Evolutionary conservation across 1,139 yeast genomes (phyloP).

Genomic region (Kurtzmaniella quercitrusa): DNA sequence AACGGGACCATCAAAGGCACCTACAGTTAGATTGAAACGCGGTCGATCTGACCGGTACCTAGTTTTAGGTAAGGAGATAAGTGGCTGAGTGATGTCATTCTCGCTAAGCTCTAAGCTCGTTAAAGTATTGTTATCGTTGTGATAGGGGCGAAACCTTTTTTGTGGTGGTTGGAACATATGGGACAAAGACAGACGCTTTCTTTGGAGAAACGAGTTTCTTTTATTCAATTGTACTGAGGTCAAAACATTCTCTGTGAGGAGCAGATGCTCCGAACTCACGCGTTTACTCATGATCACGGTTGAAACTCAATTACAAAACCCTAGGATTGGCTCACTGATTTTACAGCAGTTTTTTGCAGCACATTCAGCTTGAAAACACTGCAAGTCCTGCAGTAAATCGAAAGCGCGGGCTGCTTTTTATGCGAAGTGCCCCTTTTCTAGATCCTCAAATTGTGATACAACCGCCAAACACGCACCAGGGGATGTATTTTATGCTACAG

Average conservation of each 20-base stretch:
- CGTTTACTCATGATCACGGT: background rate
- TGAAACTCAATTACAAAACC: background rate
- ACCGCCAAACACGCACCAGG: no score
- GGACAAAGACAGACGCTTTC: slow-evolving; percentile 4
- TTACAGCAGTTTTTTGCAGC: background rate
- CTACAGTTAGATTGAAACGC: background rate
- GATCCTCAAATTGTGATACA: no score
- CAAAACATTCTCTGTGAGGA: background rate
- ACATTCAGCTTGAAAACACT: background rate
- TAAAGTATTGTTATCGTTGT: slow-evolving; percentile 1
- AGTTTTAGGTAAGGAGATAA: background rate
- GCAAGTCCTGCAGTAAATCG: background rate
- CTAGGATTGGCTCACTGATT: background rate
- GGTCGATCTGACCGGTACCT: background rate
- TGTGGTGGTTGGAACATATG: slow-evolving; percentile 7
- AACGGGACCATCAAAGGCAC: background rate
- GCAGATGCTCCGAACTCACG: background rate
- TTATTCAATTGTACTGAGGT: background rate
- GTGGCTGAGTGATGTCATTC: background rate
- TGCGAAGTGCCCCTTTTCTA: background rate
- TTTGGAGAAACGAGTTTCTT: background rate
- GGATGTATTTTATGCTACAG: no score
- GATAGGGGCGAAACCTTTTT: slow-evolving; percentile 1
- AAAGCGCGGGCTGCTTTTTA: background rate
- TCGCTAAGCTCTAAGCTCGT: slow-evolving; percentile 12